phyloP scores from a whole-genome alignment of 768 basidiomycete species.

The Russula emetica region DNA sequence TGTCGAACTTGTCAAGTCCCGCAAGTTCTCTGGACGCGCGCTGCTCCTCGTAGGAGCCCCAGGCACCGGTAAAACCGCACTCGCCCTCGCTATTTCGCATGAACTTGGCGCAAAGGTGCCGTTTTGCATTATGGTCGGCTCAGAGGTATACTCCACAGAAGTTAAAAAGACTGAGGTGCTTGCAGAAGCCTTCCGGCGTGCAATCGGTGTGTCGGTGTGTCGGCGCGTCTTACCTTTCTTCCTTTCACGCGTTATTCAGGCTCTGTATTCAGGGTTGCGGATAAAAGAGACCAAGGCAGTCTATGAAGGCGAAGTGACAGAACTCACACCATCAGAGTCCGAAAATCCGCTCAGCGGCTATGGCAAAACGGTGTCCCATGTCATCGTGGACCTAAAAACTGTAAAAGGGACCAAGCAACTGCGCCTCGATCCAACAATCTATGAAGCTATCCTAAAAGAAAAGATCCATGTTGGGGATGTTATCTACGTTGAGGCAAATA shows the following conservation, averaged over 20 bases:
- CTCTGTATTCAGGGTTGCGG: constrained; percentile 64
- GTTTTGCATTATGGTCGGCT: constrained; percentile 98
- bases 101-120: constrained; percentile 94
- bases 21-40: constrained; percentile 91
- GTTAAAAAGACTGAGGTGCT: constrained; percentile 99
- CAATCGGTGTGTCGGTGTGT: constrained; percentile 93
- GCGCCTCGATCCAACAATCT: constrained; percentile 89
- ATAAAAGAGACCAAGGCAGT: constrained; percentile 99
- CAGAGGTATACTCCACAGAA: constrained; percentile 93
- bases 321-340: constrained; percentile 91
- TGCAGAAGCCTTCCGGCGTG: constrained; percentile 89
- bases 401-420: constrained; percentile 82
- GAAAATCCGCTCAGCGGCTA: constrained; percentile 97
- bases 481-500: constrained; percentile 90
- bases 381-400: constrained; percentile 95
- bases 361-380: constrained; percentile 98
- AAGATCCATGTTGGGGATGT: constrained; percentile 96
- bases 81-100: constrained; percentile 92
- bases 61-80: constrained; percentile 96
- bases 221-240: not conserved
- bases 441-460: constrained; percentile 96
- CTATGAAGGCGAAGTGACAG: constrained; percentile 97
- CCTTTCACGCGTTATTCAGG: constrained; percentile 2
- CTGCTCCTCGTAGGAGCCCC: constrained; percentile 91
- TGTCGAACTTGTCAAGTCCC: constrained; percentile 83